These are phyloP conservation scores for Candida pseudocylindracea DNA, from an alignment of 1,139 yeast genomes.

Conservation along the genomic window DNA sequence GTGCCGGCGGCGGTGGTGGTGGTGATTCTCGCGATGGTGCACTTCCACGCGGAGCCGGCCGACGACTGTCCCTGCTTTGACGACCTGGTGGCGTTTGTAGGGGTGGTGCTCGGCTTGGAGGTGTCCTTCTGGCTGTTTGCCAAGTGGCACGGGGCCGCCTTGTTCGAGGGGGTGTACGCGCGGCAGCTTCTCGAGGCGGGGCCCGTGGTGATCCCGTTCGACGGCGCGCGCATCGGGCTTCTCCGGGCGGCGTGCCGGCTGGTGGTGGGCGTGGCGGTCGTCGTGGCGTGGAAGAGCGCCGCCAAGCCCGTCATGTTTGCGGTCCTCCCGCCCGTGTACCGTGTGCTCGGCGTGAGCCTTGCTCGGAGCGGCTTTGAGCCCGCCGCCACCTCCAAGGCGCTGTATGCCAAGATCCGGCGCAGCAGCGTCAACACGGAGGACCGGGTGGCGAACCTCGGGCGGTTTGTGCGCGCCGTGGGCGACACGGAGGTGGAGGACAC, in stretches of 20 bases:
- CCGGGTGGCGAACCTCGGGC: constrained; percentile 11
- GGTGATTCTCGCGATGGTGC: constrained; percentile 26
- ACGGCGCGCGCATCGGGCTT: constrained; percentile 17
- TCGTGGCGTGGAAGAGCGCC: constrained; percentile 44
- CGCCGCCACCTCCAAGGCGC: constrained; percentile 14
- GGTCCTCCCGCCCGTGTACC: constrained; percentile 23
- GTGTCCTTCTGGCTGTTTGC: constrained; percentile 9
- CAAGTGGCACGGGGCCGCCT: constrained; percentile 14
- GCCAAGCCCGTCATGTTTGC: constrained; percentile 41
- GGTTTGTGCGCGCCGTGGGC: constrained; percentile 11
- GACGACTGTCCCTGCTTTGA: constrained; percentile 95
- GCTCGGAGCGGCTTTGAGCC: constrained; percentile 19
- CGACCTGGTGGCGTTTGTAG: constrained; percentile 84
- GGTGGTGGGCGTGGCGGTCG: constrained; percentile 31
- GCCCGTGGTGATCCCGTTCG: constrained; percentile 14
- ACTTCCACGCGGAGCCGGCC: constrained; percentile 64
- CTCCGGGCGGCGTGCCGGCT: constrained; percentile 18
- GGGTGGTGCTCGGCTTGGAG: constrained; percentile 65
- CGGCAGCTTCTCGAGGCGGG: constrained; percentile 7
- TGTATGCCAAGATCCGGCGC: constrained; percentile 16
- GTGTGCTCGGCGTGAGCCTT: constrained; percentile 15
- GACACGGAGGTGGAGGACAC: constrained; percentile 7
- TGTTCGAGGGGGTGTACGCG: constrained; percentile 8
- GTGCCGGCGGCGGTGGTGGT: constrained; percentile 8
- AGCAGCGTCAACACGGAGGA: constrained; percentile 6